Percentiles rank a stretch among this genome's conserved stretches.
These are phyloP conservation scores for Aspergillus pseudoviridinutans DNA, from an alignment of 2,329 filamentous ascomycete species.

Conservation along the genomic window DNA sequence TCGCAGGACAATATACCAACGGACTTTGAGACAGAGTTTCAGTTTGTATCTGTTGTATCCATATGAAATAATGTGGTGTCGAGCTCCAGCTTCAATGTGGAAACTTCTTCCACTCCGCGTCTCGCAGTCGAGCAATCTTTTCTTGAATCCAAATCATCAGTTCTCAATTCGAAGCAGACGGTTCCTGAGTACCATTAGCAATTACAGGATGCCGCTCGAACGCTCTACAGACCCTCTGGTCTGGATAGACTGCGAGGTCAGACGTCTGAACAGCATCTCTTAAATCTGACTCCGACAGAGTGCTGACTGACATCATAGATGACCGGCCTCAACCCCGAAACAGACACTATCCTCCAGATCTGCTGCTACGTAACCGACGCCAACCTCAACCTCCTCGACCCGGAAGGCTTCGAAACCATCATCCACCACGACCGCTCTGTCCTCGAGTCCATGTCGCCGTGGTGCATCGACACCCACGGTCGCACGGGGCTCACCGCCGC, in stretches of 20 bases:
- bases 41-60: background rate
- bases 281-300: background rate
- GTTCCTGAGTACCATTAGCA: background rate
- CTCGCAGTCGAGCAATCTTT: background rate
- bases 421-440: constrained; percentile 68
- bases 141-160: background rate
- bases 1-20: background rate
- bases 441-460: constrained; percentile 78
- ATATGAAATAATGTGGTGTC: background rate
- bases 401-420: constrained; percentile 72
- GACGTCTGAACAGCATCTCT: background rate
- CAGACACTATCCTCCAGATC: constrained; percentile 84
- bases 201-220: constrained; percentile 37
- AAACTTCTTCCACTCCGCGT: constrained; percentile 6
- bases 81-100: background rate
- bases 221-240: constrained; percentile 65
- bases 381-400: constrained; percentile 70
- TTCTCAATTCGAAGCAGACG: background rate
- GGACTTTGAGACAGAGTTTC: background rate
- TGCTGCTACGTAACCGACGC: constrained; percentile 87
- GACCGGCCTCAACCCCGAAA: constrained; percentile 52
- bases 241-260: constrained; percentile 77
- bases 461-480: constrained; percentile 80
- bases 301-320: background rate
- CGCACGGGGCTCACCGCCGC: constrained; percentile 75